Base-by-base conservation (phyloP, 2,329 filamentous ascomycete genomes). In the Fusarium goolgardi region DNA sequence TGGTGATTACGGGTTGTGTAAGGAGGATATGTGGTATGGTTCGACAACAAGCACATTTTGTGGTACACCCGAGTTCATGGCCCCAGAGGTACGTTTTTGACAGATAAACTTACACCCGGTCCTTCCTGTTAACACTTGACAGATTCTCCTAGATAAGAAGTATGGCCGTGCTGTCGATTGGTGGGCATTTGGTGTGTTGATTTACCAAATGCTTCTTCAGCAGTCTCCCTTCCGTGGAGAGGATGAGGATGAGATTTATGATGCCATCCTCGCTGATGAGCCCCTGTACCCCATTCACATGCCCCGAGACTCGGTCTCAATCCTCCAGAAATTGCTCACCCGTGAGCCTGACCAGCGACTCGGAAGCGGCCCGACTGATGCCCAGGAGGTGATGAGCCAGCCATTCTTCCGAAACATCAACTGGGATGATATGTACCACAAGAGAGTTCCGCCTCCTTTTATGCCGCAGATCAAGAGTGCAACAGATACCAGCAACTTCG, bases 11-110 rank as follows among this genome's bases (percentile, higher is more conserved):
- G 96, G 96, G 88, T 88, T 99, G 49, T 99, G 96, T 84, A 99
- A 99, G 81, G 96, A 99, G 78, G 94, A 99, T 74, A 99, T 99
- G 96, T 99, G 95, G 94, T 99, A 96, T 77, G 94, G 94, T 43
- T 95, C 92, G 57, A 97, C 92, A 4, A 99, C 96, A 0, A 95
- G 94, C 81, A 99, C 96, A 10, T 99, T 99, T 84, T 99, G 96
- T 78, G 96, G 96, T 79, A 99, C 96, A n/a, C 96, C 96, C 18
- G 96, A 99, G 78, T 99, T 99, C 72, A 99, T 99, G 96, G 96
- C 96, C 11, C 96, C 96, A 11, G 96, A 99, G 85, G 93, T 96
- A 85, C 75, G 83, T 49, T 20, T 10, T 21, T 32, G 8, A 21
- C 1, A 29, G 6, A 23, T 15, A 20, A 29, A 9, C 8, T 21